Evolutionary conservation across 1,284 basidiomycete genomes (phyloP), one percentile per base, ranked within the genome.

Genomic region (Heterobasidion parviporum): DNA sequence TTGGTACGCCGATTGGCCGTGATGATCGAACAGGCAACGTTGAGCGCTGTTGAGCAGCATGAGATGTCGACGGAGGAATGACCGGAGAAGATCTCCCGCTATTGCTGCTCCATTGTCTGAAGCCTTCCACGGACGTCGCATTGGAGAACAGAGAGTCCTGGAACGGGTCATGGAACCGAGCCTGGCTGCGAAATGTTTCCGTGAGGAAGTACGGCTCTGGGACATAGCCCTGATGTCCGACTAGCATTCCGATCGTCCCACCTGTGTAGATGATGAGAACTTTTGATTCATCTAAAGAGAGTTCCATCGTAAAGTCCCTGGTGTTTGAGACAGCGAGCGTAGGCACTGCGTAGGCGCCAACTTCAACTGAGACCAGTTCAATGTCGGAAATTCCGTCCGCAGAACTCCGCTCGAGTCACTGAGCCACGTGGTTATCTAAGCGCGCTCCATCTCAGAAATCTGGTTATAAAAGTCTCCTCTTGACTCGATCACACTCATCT

Each of bases 201-300:
- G 88, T 90, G 60, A 96, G 74, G 69, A 94, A 94, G 61, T 86
- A 85, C 0, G 92, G 90, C 65, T 94, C 92, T 10, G 92, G 90
- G 12, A 89, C 87, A 67, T 94, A 94, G 52, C 92, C 91, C 60
- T 85, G 79, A 35, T 83, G 74, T 41, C 87, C 83, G 41, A 88
- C 78, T 45, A 93, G 83, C 91, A 93, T 93, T 10, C 90, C 90
- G 61, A 94, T 89, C 0, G 91, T 94, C 34, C 90, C 92, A 52
- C 92, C 92, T 54, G 80, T 81, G 72, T 93, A 93, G 50, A 95
- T 84, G 59, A 93, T 77, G 50, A 94, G 83, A 6, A 95, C 91
- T 54, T 81, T 78, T 32, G 89, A 82, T 67, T 93, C 90, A 62
- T 87, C 81, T 35, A 78, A 67, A 45, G 72, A 67, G 14, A 72